Evolutionary conservation across 768 basidiomycete genomes (phyloP).

Genomic region (Hypsizygus marmoreus): DNA sequence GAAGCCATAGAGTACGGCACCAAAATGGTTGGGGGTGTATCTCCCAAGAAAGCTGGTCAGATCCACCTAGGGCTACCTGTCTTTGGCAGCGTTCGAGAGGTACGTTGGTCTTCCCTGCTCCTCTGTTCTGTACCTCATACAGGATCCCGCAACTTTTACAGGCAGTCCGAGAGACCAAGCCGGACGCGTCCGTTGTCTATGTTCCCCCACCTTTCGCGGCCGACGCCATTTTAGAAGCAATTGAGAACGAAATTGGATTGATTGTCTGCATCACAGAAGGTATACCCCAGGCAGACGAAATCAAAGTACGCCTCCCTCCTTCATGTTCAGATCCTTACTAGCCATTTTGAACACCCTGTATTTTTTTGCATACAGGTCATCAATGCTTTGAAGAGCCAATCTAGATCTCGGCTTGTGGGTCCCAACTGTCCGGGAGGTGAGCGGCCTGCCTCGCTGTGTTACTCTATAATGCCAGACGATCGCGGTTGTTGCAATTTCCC

Average conservation of each 20-base stretch:
- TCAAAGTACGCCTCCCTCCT: conserved; percentile 58
- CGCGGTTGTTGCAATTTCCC: no score
- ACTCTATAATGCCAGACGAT: no score
- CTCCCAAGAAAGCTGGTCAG: conserved; percentile 94
- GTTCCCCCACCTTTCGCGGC: conserved; percentile 97
- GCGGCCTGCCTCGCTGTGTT: conserved; percentile 8
- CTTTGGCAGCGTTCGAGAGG: conserved; percentile 90
- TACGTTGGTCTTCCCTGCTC: conserved; percentile 32
- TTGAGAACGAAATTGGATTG: conserved; percentile 95
- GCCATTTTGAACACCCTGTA: conserved; percentile 2
- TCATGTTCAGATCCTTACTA: not conserved
- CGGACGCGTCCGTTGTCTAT: conserved; percentile 95
- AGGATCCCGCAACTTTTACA: conserved; percentile 30
- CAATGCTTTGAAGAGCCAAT: conserved; percentile 93
- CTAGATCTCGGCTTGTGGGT: conserved; percentile 92
- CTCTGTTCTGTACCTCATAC: conserved; percentile 1
- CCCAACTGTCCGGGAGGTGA: conserved; percentile 93
- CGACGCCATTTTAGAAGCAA: conserved; percentile 97
- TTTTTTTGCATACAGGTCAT: conserved; percentile 61
- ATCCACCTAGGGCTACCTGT: conserved; percentile 95
- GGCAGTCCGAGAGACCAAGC: conserved; percentile 85
- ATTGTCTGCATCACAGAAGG: conserved; percentile 99
- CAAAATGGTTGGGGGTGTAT: conserved; percentile 97
- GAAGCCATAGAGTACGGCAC: conserved; percentile 96
- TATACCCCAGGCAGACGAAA: conserved; percentile 97